Base-by-base conservation (phyloP, 2,329 filamentous ascomycete species). In the Penicillium sp. region DNA sequence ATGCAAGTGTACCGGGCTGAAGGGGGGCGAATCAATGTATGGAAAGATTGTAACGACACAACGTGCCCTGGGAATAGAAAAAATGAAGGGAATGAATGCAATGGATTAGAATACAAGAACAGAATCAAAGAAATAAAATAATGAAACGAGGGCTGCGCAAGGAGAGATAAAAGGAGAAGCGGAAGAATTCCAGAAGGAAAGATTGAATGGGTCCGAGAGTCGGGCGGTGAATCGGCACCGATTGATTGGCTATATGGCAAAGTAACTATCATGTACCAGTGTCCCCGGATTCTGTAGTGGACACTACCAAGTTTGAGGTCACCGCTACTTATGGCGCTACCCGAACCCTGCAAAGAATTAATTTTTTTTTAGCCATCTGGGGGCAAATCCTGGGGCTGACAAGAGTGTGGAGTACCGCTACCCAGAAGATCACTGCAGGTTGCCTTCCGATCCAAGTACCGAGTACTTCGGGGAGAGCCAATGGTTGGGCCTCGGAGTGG, bases 201-300 rank as follows among this genome's bases (percentile, higher is more conserved):
- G 50, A 57, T 55, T 33, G 33, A 56, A 50, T 47, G 62, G 62
- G 60, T 53, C 59, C 57, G 59, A 62, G 59, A 48, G 54, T 62
- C 53, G 61, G 65, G 65, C 65, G 65, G 65, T 67, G 62, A 67
- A 65, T 48, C 31, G 52, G 43, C 19, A 16, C 9, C 21, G 31
- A 45, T 13, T 53, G 50, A 53, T 53, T 53, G 50, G 50, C 33
- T 44, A 39, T 33, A 45, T 21, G 6, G 1, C 16, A 10, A 21
- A 45, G 27, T 52, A 16, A 2, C 9, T 21, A 10, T 3, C 1
- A n/a, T 8, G 25, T 31, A 16, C 25, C 29, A 29, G 13, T 43
- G 26, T 42, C n/a, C 3, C 19, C 9, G 2, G 27, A 44, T 4
- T 19, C 11, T 19, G 14, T 27, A 6, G 39, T 25, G 16, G 3